Base-by-base conservation (phyloP, 176 grass and related monocot genomes). In the Areca catechu region DNA sequence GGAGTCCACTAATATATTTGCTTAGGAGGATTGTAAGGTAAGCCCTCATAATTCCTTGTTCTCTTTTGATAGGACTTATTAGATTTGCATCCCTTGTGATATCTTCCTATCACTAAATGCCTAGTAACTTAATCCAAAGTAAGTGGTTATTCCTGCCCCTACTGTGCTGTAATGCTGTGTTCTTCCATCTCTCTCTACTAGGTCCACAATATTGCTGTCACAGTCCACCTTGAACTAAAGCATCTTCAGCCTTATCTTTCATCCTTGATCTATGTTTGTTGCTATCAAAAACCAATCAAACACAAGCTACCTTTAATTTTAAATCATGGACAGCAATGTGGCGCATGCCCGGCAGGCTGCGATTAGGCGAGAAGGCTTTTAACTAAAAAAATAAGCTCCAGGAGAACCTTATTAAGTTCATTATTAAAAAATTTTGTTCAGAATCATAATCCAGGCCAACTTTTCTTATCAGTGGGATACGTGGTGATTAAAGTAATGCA, bases 201-300 rank as follows among this genome's bases (percentile, higher is more conserved):
- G 64, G 54, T 52, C 76, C 62, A 85, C 57, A 71, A 89, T 54
- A 66, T 28, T 74, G 72, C 77, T 74, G 83, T 91, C 72, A 67
- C 47, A 50, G 55, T 86, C 88, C 71, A 67, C 16, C 66, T 73
- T 73, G 79, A 76, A 75, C 83, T 68, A 62, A 50, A 79, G 60
- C 82, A 86, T 91, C 79, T 91, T 76, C 57, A 83, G 68, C 65
- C 61, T 80, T 67, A 91, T 83, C 82, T 70, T 69, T 22, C 66
- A 78, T 78, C 54, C 68, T 82, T 80, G 72, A 77, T 43, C 64
- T 75, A 52, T 73, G 48, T 25, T 80, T 74, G 86, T 22, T 56
- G 58, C 56, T 72, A 80, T 69, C 57, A 70, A 68, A 68, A 78
- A 53, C 54, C 22, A 66, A 67, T 63, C 75, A 43, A 74, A 89